A percentile compares a stretch with the other conserved stretches of the same genome.
These are phyloP conservation scores for Copromyces sp. DNA, from an alignment of 495 filamentous ascomycete species.

Conservation along the genomic window DNA sequence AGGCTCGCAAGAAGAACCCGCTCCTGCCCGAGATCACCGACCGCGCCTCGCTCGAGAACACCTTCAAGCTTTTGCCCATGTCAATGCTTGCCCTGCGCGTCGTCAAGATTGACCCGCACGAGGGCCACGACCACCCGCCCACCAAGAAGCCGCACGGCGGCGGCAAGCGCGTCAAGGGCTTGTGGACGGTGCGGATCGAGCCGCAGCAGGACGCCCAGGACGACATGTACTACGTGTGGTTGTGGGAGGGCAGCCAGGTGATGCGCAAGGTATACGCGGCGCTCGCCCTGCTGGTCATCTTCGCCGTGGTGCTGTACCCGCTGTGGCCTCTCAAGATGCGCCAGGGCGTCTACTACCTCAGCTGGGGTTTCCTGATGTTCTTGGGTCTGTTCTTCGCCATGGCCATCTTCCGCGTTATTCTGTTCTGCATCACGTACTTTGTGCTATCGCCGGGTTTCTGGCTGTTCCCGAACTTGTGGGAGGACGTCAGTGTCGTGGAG, in stretches of 20 bases:
- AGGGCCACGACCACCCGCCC: constrained; percentile 55
- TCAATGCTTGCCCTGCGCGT: constrained; percentile 93
- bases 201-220: constrained; percentile 89
- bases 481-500: constrained; percentile 97
- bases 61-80: constrained; percentile 90
- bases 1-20: constrained; percentile 81
- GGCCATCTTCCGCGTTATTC: constrained; percentile 88
- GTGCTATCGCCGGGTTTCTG: constrained; percentile 77
- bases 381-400: constrained; percentile 95
- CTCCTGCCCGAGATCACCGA: constrained; percentile 81
- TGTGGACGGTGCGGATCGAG: constrained; percentile 94
- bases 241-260: constrained; percentile 90
- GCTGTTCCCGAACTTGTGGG: constrained; percentile 97
- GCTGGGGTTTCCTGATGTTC: constrained; percentile 85
- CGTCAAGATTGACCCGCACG: constrained; percentile 64
- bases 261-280: constrained; percentile 85
- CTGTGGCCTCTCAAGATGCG: constrained; percentile 89
- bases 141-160: constrained; percentile 37
- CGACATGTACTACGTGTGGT: constrained; percentile 91
- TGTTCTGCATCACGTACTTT: constrained; percentile 92
- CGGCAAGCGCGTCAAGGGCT: constrained; percentile 83
- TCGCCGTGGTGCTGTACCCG: constrained; percentile 87
- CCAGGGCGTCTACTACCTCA: constrained; percentile 94
- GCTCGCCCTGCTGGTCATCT: constrained; percentile 69
- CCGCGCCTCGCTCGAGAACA: constrained; percentile 75